phyloP scores from a whole-genome alignment of 495 filamentous ascomycete genomes.

The Oidiodendron maius region DNA sequence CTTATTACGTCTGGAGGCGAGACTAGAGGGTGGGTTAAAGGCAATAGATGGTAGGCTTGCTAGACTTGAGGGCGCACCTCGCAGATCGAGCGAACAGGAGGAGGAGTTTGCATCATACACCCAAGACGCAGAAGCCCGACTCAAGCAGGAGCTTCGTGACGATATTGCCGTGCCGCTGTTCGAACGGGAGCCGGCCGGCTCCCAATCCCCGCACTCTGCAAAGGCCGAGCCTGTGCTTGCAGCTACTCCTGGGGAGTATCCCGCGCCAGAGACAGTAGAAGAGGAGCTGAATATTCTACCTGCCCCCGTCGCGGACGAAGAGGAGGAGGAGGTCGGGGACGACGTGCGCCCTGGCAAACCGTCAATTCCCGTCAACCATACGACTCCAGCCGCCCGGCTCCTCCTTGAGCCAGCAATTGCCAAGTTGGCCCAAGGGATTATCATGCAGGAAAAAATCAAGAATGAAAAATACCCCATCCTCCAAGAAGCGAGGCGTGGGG shows the following conservation, averaged over 20 bases:
- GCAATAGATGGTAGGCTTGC: too few relatives aligned
- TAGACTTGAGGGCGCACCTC: not conserved
- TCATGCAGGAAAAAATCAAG: slow-evolving; percentile 42
- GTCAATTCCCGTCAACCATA: slow-evolving; percentile 73
- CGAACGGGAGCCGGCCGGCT: not conserved
- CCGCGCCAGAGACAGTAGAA: not conserved
- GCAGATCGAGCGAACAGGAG: not conserved
- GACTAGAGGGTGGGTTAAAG: not conserved
- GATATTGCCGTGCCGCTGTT: not conserved
- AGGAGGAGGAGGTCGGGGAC: slow-evolving; percentile 27
- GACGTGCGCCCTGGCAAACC: slow-evolving; percentile 44
- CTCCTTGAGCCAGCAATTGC: slow-evolving; percentile 66
- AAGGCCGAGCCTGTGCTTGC: slow-evolving; percentile 7
- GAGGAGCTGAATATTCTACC: not conserved
- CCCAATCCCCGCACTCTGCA: not conserved
- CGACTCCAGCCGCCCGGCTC: slow-evolving; percentile 72
- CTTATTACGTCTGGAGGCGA: slow-evolving; percentile 7
- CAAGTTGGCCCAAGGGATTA: slow-evolving; percentile 39
- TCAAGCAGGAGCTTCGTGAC: not conserved
- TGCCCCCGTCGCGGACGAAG: too few relatives aligned
- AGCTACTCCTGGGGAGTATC: slow-evolving; percentile 6
- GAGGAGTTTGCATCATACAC: not conserved
- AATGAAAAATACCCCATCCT: slow-evolving; percentile 54
- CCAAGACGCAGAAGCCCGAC: not conserved
- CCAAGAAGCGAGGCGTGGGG: slow-evolving; percentile 67